Conservation (phyloP, 1,284 basidiomycete genomes). For the Coniferiporia sulphurascens region DNA sequence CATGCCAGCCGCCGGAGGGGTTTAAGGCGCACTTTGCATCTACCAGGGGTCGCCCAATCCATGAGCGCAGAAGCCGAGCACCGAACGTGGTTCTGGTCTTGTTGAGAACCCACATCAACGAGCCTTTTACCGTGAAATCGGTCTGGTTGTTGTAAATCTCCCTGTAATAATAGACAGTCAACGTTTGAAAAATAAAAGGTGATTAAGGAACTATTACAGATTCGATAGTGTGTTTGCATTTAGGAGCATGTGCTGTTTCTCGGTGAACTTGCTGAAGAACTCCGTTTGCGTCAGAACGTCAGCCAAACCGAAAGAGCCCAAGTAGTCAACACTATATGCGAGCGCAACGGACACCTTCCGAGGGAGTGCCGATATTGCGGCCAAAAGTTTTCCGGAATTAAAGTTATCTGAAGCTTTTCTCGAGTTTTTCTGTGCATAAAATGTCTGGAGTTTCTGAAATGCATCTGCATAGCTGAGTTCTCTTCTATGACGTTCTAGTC, state of each 20-base stretch:
- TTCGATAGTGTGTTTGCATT: conserved; percentile 87
- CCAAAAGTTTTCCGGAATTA: conserved; percentile 53
- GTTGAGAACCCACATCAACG: conserved; percentile 84
- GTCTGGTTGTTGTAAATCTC: conserved; percentile 92
- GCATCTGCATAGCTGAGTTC: conserved; percentile 65
- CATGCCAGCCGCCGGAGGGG: neutral
- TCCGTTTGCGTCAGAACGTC: conserved; percentile 70
- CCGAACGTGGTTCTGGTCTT: conserved; percentile 88
- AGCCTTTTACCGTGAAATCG: conserved; percentile 69
- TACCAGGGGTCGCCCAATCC: conserved; percentile 84
- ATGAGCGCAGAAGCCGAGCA: conserved; percentile 74
- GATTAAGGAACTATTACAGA: conserved; percentile 39
- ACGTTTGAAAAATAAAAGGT: neutral
- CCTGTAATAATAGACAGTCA: conserved; percentile 29
- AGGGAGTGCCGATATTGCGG: conserved; percentile 68
- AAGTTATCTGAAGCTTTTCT: conserved; percentile 41
- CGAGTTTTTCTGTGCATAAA: conserved; percentile 58
- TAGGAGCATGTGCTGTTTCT: conserved; percentile 82
- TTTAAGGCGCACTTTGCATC: conserved; percentile 53
- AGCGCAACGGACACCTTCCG: conserved; percentile 71
- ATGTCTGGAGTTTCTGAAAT: conserved; percentile 65
- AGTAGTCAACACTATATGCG: conserved; percentile 73
- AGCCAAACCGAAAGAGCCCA: conserved; percentile 72
- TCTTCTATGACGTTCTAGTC: conserved; percentile 62
- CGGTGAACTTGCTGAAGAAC: conserved; percentile 78